phyloP scores from a whole-genome alignment of 768 basidiomycete species.

The Phanerochaete carnosa region DNA sequence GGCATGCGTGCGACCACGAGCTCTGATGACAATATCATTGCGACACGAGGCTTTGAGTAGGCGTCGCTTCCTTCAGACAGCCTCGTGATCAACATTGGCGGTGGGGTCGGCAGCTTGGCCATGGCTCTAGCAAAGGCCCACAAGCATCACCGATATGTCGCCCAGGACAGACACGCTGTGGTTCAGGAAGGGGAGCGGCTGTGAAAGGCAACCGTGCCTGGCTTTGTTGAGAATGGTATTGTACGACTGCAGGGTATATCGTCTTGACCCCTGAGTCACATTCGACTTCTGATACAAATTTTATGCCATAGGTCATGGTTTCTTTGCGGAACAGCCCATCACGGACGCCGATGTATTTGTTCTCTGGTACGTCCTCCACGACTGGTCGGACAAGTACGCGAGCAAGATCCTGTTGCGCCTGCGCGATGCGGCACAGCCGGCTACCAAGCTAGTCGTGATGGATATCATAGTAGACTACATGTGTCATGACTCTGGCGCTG shows the following conservation, averaged over 20 bases:
- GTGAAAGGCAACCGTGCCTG: not conserved
- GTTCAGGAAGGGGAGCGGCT: slow-evolving; percentile 21
- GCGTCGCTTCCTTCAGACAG: slow-evolving; percentile 15
- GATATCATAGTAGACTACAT: slow-evolving; percentile 36
- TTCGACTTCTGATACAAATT: not conserved
- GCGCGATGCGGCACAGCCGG: slow-evolving; percentile 30
- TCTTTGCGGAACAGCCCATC: slow-evolving; percentile 35
- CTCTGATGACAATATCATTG: not conserved
- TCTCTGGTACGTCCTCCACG: slow-evolving; percentile 34
- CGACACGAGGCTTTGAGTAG: slow-evolving; percentile 23
- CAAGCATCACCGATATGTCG: slow-evolving; percentile 22
- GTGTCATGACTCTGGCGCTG: slow-evolving; percentile 2
- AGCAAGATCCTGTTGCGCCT: slow-evolving; percentile 35
- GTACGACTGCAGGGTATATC: slow-evolving; percentile 4
- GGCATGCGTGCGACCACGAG: slow-evolving; percentile 3
- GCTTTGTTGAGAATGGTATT: not conserved
- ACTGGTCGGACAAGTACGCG: slow-evolving; percentile 34
- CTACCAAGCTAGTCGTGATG: slow-evolving; percentile 38
- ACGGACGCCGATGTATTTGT: slow-evolving; percentile 35
- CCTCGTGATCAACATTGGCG: slow-evolving; percentile 31
- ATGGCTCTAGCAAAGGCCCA: slow-evolving; percentile 19
- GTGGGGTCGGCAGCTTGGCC: slow-evolving; percentile 25
- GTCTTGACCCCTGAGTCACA: no score
- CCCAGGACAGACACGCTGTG: slow-evolving; percentile 28
- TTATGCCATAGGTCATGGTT: slow-evolving; percentile 27